These are phyloP conservation scores for Diplodia seriata DNA, from an alignment of 2,329 filamentous ascomycete species.

Conservation along the genomic window DNA sequence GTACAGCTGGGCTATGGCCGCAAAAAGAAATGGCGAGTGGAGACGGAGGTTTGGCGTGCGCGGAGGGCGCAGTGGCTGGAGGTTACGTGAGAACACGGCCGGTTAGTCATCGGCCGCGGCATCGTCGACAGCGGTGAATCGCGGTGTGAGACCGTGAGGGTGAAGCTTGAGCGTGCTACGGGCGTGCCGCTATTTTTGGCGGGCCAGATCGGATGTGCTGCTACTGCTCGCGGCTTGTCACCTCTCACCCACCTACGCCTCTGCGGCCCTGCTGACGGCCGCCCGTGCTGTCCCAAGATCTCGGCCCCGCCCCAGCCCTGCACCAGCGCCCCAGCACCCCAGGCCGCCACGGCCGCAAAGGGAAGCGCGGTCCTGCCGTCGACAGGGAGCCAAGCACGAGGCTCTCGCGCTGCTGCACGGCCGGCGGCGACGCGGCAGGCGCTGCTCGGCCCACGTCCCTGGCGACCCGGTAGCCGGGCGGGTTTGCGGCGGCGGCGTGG, in stretches of 20 bases:
- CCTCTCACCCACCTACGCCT: neutral
- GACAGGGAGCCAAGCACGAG: neutral
- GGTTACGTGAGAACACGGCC: conserved; percentile 29
- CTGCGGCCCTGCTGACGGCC: neutral
- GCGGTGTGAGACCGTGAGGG: conserved; percentile 10
- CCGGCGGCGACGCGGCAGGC: neutral
- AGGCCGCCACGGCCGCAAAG: neutral
- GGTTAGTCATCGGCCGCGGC: conserved; percentile 14
- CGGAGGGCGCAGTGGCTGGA: conserved; percentile 4
- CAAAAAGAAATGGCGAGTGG: conserved; percentile 22
- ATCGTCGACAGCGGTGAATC: conserved; percentile 12
- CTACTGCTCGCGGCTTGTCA: conserved; percentile 17
- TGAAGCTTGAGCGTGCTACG: too few relatives aligned
- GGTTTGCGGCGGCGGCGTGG: conserved; percentile 3
- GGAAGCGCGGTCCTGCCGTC: conserved; percentile 16
- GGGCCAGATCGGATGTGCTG: neutral
- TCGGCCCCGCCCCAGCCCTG: conserved; percentile 24
- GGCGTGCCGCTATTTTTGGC: conserved; percentile 18
- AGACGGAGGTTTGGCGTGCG: conserved; percentile 22
- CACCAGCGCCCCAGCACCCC: neutral
- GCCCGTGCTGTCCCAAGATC: conserved; percentile 6
- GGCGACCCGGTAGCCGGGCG: conserved; percentile 9
- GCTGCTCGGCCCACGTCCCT: neutral
- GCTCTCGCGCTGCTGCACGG: neutral
- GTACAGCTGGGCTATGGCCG: conserved; percentile 15